Conservation (phyloP, 208 protist genomes). For the Acanthamoeba polyphaga region DNA sequence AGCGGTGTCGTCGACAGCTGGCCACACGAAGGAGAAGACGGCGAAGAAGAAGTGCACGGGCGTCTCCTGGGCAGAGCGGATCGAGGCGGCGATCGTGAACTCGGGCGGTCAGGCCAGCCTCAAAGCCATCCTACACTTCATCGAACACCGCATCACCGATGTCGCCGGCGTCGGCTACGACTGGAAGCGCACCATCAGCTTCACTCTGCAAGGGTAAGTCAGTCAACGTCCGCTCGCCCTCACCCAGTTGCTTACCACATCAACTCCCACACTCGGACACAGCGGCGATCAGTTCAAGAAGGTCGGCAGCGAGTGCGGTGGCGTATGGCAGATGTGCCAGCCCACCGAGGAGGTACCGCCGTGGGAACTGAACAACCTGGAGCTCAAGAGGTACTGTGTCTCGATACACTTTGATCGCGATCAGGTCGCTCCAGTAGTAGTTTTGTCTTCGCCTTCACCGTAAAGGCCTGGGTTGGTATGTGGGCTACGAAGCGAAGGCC, state of each 20-base stretch:
- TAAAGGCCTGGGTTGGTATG: neutral
- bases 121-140: constrained; percentile 4
- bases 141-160: neutral
- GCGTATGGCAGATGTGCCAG: constrained; percentile 44
- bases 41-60: neutral
- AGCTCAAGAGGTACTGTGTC: constrained; percentile 22
- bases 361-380: constrained; percentile 22
- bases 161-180: neutral
- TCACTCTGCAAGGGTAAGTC: constrained; percentile 36
- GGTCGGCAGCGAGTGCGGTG: constrained; percentile 12
- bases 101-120: constrained; percentile 18
- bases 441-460: neutral
- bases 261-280: neutral
- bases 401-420: neutral
- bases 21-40: neutral
- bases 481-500: too few relatives aligned
- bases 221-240: too few relatives aligned
- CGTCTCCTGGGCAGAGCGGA: constrained; percentile 28
- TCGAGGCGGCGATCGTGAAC: neutral
- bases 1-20: neutral
- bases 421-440: neutral
- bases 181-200: constrained; percentile 24
- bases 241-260: neutral
- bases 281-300: constrained; percentile 59
- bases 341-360: neutral